Evolutionary conservation across 2,329 filamentous ascomycete species (phyloP).

Genomic region (Incumbomyces lentus): DNA sequence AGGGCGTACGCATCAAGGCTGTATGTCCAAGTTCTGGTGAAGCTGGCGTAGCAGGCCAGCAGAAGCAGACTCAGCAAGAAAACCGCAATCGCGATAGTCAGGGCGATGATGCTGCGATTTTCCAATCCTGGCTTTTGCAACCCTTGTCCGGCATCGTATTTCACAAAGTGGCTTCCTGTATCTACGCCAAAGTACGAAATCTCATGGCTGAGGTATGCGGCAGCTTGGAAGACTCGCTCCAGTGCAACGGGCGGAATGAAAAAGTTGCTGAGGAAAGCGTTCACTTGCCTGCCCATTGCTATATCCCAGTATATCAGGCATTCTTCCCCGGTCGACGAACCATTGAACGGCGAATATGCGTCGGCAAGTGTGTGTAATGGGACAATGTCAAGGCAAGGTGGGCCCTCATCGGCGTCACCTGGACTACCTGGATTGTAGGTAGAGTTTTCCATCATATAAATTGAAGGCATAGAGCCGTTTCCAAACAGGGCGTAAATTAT

Average conservation of each 20-base stretch:
- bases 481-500: not conserved
- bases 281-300: not conserved
- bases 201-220: not conserved
- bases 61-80: slow-evolving; percentile 8
- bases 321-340: too few species aligned
- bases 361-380: too few species aligned
- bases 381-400: too few species aligned
- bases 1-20: slow-evolving; percentile 18
- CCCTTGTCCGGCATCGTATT: not conserved
- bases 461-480: not conserved
- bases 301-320: too few species aligned
- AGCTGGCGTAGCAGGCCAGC: slow-evolving; percentile 12
- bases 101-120: not conserved
- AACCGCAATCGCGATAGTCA: not conserved
- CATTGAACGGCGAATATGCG: too few species aligned
- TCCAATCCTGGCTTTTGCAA: not conserved
- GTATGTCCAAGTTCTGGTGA: slow-evolving; percentile 14
- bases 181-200: not conserved
- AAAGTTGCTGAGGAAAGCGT: not conserved
- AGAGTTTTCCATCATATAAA: not conserved
- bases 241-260: not conserved
- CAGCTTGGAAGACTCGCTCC: not conserved
- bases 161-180: too few species aligned
- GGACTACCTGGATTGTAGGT: not conserved
- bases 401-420: not conserved